Base-by-base conservation (phyloP, 2,329 filamentous ascomycete species). In the Penicillium freii region DNA sequence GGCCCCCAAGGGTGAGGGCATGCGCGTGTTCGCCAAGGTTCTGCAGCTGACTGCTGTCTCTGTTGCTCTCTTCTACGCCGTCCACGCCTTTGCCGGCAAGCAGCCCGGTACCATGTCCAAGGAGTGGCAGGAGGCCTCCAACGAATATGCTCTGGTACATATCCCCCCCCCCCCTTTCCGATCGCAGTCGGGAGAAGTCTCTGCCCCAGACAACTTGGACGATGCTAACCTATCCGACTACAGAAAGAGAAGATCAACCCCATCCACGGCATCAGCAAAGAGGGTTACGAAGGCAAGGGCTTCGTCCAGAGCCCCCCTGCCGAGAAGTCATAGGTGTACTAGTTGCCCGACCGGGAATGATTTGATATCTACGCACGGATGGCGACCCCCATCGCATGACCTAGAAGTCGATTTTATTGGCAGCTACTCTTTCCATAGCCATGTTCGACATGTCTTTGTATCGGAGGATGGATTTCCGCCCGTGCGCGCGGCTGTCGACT, bases 71-170 rank as follows among this genome's bases (percentile, higher is more conserved):
- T 97, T 97, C 81, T 81, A 81, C 70, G 62, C 77, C 69, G 84
- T 90, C 75, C 89, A 92, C 71, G 66, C 83, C 66, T 87, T 90
- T 75, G 91, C 89, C 71, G 83, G 85, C 74, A 84, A 85, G 59
- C 72, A 84, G 62, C 94, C 94, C 66, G 81, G 82, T 77, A 96
- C 93, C 71, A 96, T 99, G 92, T 93, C 83, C 81, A 90, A 91
- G 84, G 94, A 99, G 80, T 97, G 90, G 86, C 91, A 99, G 82
- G 92, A 97, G 82, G 89, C 89, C 69, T 84, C 88, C 68, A 96
- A 99, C 80, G 94, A 97, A 82, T 94, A 90, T 78, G 83, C 97
- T 77, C 92, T 87, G 85, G 93, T 96, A 81, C 71, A 86, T 79
- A 42, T 51, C 52, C 15, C 23, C 8, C 15, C 17, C 1, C 17